Evolutionary conservation across 306 rosid species (phyloP).

Genomic region (Pterocarpus macrocarpus): DNA sequence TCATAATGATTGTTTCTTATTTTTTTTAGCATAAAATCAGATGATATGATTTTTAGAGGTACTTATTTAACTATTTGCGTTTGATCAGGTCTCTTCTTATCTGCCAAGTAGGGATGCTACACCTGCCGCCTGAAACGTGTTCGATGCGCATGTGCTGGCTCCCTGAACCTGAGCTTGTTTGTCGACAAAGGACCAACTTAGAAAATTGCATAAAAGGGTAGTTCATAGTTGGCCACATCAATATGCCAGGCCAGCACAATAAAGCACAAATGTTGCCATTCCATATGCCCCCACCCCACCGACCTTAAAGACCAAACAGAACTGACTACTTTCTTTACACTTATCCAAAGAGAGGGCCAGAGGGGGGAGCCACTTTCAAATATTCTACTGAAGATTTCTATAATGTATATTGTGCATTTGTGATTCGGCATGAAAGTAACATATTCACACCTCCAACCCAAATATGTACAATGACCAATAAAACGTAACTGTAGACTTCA

Average conservation of each 20-base stretch:
- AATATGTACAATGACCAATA: not conserved
- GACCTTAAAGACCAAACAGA: not conserved
- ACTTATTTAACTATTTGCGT: too few species aligned
- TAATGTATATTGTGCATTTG: not conserved
- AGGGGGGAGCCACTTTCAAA: not conserved
- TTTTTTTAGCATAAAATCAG: too few species aligned
- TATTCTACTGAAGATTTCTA: not conserved
- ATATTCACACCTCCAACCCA: not conserved
- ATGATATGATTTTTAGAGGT: not conserved
- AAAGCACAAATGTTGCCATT: not conserved
- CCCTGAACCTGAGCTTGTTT: conserved; percentile 36
- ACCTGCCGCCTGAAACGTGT: not conserved
- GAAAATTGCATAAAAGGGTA: not conserved
- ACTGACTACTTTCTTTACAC: not conserved
- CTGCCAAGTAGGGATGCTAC: too few species aligned
- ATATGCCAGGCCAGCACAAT: not conserved
- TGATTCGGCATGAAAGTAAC: not conserved
- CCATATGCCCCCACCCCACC: conserved; percentile 26
- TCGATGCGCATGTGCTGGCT: conserved; percentile 38
- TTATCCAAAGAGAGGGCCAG: not conserved
- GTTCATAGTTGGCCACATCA: conserved; percentile 19
- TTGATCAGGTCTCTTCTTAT: not conserved
- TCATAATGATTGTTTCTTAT: not conserved
- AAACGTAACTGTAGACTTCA: not conserved
- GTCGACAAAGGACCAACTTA: conserved; percentile 20